Evolutionary conservation across 2,329 filamentous ascomycete species (phyloP).

Genomic region (Aspergillus sp.): DNA sequence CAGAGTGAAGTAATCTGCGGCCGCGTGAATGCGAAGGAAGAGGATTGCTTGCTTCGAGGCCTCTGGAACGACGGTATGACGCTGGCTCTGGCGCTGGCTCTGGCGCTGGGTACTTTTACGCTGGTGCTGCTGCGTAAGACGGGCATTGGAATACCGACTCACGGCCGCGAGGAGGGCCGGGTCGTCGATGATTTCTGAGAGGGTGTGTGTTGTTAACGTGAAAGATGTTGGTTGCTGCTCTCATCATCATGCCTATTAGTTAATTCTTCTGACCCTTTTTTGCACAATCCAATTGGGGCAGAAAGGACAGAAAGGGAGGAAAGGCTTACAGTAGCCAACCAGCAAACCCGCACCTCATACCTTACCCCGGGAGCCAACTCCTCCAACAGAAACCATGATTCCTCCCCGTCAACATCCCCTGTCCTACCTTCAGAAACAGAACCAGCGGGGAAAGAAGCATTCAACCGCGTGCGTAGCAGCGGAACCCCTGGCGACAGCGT

Average conservation of each 20-base stretch:
- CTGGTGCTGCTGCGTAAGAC: slow-evolving; percentile 9
- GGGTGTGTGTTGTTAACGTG: slow-evolving; percentile 55
- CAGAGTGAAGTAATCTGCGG: slow-evolving; percentile 77
- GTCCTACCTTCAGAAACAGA: slow-evolving; percentile 14
- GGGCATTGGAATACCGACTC: slow-evolving; percentile 50
- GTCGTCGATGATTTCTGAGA: slow-evolving; percentile 54
- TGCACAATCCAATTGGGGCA: too few relatives aligned
- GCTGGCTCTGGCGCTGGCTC: too few relatives aligned
- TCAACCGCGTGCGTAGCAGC: slow-evolving; percentile 55
- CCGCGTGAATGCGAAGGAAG: slow-evolving; percentile 65
- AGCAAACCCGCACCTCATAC: slow-evolving; percentile 90
- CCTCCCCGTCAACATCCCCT: slow-evolving; percentile 44
- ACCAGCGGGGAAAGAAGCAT: slow-evolving; percentile 58
- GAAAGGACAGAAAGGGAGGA: background rate
- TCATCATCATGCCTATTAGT: slow-evolving; percentile 8
- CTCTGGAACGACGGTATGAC: too few relatives aligned
- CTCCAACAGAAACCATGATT: slow-evolving; percentile 73
- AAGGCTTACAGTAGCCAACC: slow-evolving; percentile 75
- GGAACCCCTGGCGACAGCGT: slow-evolving; percentile 52
- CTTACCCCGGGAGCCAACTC: slow-evolving; percentile 61
- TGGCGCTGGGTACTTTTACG: too few relatives aligned
- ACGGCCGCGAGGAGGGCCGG: slow-evolving; percentile 59
- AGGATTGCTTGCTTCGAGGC: slow-evolving; percentile 35
- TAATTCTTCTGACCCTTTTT: background rate
- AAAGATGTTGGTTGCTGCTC: slow-evolving; percentile 78